Percentiles rank a stretch among this genome's conserved stretches.
These are phyloP conservation scores for Penicillium sp. DNA, from an alignment of 2,329 filamentous ascomycete species.

Conservation along the genomic window DNA sequence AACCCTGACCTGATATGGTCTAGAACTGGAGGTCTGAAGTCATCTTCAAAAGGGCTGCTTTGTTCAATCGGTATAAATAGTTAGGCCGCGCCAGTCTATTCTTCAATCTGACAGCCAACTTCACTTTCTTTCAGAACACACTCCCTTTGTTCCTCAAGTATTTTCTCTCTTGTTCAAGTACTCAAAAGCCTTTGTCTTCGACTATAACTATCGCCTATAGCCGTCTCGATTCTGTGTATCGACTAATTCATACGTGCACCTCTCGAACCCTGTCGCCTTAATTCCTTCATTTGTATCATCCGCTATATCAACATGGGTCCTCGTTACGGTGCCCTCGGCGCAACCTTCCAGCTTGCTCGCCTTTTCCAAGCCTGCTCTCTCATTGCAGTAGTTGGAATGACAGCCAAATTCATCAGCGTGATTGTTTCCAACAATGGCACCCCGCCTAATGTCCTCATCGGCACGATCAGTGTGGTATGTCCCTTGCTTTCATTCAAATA, in stretches of 20 bases:
- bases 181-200: not conserved
- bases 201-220: not conserved
- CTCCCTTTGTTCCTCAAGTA: constrained; percentile 2
- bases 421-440: constrained; percentile 67
- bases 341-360: constrained; percentile 74
- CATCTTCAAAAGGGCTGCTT: constrained; percentile 1
- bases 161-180: not conserved
- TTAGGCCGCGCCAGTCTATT: not conserved
- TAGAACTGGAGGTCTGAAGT: constrained; percentile 12
- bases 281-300: not conserved
- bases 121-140: constrained; percentile 5
- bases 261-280: not conserved
- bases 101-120: constrained; percentile 8
- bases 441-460: constrained; percentile 72
- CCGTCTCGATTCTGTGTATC: not conserved
- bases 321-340: constrained; percentile 69
- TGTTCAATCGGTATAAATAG: constrained; percentile 11
- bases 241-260: not conserved
- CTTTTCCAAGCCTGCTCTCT: constrained; percentile 71
- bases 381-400: constrained; percentile 75
- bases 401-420: constrained; percentile 76
- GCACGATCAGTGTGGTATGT: constrained; percentile 77
- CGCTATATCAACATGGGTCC: constrained; percentile 23
- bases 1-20: constrained; percentile 18
- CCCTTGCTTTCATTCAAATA: not conserved